Conservation (phyloP, 1,284 basidiomycete genomes). For the Phellinidium pouzarii region DNA sequence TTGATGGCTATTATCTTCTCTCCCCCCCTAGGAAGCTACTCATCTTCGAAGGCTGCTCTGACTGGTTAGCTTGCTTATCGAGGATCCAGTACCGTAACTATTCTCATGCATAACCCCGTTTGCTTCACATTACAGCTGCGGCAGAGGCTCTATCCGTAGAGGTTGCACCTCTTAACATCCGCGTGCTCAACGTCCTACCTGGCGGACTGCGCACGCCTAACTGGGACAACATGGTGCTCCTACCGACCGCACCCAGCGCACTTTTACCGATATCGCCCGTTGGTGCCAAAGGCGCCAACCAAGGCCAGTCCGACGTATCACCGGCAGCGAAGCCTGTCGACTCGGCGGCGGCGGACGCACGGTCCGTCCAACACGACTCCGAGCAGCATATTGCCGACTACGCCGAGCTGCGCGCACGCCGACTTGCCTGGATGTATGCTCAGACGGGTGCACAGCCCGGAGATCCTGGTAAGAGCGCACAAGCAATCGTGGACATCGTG, state of each 20-base stretch:
- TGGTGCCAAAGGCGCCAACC: too few species aligned
- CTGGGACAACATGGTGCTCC: conserved; percentile 16
- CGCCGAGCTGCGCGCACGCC: conserved; percentile 5
- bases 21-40: conserved; percentile 17
- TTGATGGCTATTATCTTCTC: background rate
- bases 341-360: too few species aligned
- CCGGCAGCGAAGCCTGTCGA: too few species aligned
- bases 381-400: conserved; percentile 13
- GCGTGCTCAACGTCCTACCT: conserved; percentile 19
- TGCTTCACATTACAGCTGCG: conserved; percentile 14
- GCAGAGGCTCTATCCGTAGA: conserved; percentile 19
- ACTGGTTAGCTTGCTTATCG: conserved; percentile 6
- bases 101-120: background rate
- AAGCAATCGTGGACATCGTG: conserved; percentile 13
- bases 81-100: background rate
- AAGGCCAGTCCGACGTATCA: too few species aligned
- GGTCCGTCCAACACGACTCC: background rate
- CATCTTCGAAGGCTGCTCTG: conserved; percentile 21
- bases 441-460: conserved; percentile 13
- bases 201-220: conserved; percentile 19
- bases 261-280: conserved; percentile 2
- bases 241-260: conserved; percentile 10
- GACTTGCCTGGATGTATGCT: conserved; percentile 7
- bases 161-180: conserved; percentile 19
- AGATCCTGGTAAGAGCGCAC: conserved; percentile 12